Base-by-base conservation (phyloP, 1,139 yeast genomes). In the Geotrichum cucujoidarum region DNA sequence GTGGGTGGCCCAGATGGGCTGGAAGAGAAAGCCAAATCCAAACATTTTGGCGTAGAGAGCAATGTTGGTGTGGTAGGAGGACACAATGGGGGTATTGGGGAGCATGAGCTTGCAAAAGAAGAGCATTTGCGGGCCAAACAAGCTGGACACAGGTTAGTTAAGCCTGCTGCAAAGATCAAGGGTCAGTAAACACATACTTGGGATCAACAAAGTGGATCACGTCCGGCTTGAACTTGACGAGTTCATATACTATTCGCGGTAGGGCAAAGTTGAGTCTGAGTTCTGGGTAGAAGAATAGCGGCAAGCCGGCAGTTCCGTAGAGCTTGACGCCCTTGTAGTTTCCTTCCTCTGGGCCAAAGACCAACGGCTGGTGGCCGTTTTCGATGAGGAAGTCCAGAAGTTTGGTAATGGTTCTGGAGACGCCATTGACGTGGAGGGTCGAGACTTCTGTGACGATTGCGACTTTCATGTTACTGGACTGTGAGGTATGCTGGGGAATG, bases 51-150 rank as follows among this genome's bases (percentile, higher is more conserved):
- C 55, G 33, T 55, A 55, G 21, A 52, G 48, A n/a, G 57, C 57
- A 20, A 55, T 55, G 40, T 55, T 55, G 14, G 57, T 55, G 36
- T 55, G 57, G 30, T 55, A 55, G 8, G 56, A 52, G 17, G 57
- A 54, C 21, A 55, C 56, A 13, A 53, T 48, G 10, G 57, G 57
- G 20, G 45, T 47, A 29, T 51, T 38, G 16, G 55, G 54, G 17
- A 55, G 47, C 14, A 54, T 43, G 20, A 54, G 30, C 39, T 47
- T 43, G 45, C 57, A 50, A 32, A 45, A 37, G 30, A 52, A 38
- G 3, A 55, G 49, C 43, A 55, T 48, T 49, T 55, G 57, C 7
- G 57, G 57, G 7, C 57, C 57, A 17, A 55, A 47, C 17, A 55
- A 49, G 29, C 44, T 45, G n/a, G 7, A 24, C 13, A 8, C 10